phyloP scores from a whole-genome alignment of 1,284 basidiomycete genomes.

The Leccinum pallidistipes region DNA sequence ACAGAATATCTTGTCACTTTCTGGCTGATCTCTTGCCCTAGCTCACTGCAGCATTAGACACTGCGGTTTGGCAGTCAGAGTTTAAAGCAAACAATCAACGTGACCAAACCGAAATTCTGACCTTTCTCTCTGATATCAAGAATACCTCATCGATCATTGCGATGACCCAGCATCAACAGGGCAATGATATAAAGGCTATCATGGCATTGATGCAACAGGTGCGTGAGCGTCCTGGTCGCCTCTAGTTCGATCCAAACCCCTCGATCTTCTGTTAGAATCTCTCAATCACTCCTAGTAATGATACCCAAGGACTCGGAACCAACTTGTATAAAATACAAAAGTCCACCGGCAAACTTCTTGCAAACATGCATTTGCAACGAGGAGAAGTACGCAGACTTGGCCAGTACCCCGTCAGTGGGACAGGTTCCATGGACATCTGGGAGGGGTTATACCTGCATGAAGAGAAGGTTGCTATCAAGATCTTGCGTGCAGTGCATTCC shows the following conservation, averaged over 20 bases:
- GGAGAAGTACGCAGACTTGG: slow-evolving; percentile 53
- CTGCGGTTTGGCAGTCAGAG: slow-evolving; percentile 47
- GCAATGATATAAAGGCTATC: slow-evolving; percentile 37
- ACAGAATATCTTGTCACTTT: not conserved
- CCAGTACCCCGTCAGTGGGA: slow-evolving; percentile 49
- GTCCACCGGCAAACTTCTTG: slow-evolving; percentile 44
- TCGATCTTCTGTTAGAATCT: slow-evolving; percentile 26
- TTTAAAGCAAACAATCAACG: slow-evolving; percentile 37
- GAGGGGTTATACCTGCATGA: slow-evolving; percentile 52
- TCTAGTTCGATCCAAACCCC: not conserved
- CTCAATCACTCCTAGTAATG: slow-evolving; percentile 30
- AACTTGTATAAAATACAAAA: slow-evolving; percentile 51
- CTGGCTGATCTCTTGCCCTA: slow-evolving; percentile 25
- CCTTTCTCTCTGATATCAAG: slow-evolving; percentile 44
- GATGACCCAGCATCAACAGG: slow-evolving; percentile 33
- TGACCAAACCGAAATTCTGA: slow-evolving; percentile 45
- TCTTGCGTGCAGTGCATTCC: slow-evolving; percentile 49
- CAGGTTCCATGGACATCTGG: slow-evolving; percentile 51
- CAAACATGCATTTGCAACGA: slow-evolving; percentile 46
- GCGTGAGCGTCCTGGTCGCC: not conserved
- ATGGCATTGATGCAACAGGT: slow-evolving; percentile 50
- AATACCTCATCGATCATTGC: slow-evolving; percentile 40
- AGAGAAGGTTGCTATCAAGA: slow-evolving; percentile 57
- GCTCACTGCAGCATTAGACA: slow-evolving; percentile 46
- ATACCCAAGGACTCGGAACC: slow-evolving; percentile 44